phyloP scores from a whole-genome alignment of 2,329 filamentous ascomycete genomes.

The Pseudopithomyces maydicus region DNA sequence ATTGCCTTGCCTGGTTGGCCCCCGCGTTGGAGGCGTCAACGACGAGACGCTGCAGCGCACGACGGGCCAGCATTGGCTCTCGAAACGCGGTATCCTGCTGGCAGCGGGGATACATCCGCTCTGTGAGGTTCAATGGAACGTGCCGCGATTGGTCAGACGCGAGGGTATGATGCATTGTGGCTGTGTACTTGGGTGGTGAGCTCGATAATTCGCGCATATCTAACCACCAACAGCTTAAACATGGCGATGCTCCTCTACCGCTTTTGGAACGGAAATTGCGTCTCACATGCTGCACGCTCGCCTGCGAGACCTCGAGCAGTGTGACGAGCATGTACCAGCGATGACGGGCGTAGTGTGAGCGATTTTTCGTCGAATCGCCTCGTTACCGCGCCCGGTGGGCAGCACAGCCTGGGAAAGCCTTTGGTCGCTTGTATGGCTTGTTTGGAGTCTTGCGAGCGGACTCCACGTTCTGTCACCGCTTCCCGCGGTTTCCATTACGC shows the following conservation, averaged over 20 bases:
- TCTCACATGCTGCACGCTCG: slow-evolving; percentile 15
- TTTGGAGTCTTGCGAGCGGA: neutral
- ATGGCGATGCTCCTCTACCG: slow-evolving; percentile 3
- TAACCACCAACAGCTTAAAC: slow-evolving; percentile 15
- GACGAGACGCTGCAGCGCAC: neutral
- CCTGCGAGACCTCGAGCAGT: neutral
- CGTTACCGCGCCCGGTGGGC: neutral
- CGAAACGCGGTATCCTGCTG: slow-evolving; percentile 8
- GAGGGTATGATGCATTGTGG: neutral
- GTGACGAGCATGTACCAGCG: neutral
- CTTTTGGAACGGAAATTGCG: slow-evolving; percentile 14
- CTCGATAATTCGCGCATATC: slow-evolving; percentile 16
- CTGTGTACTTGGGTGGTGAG: slow-evolving; percentile 4
- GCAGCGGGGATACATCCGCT: neutral
- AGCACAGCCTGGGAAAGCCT: slow-evolving; percentile 9
- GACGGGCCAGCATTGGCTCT: neutral
- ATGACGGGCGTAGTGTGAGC: slow-evolving; percentile 11
- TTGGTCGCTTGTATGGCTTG: neutral
- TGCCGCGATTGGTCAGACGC: slow-evolving; percentile 5
- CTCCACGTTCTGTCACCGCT: neutral
- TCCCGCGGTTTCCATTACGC: slow-evolving; percentile 10
- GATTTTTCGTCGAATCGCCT: slow-evolving; percentile 18
- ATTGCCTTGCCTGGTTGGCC: slow-evolving; percentile 6
- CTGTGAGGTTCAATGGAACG: slow-evolving; percentile 9
- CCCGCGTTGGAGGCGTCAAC: neutral